phyloP scores from a whole-genome alignment of 73 alveolate genomes.

The Diophrys sp. region DNA sequence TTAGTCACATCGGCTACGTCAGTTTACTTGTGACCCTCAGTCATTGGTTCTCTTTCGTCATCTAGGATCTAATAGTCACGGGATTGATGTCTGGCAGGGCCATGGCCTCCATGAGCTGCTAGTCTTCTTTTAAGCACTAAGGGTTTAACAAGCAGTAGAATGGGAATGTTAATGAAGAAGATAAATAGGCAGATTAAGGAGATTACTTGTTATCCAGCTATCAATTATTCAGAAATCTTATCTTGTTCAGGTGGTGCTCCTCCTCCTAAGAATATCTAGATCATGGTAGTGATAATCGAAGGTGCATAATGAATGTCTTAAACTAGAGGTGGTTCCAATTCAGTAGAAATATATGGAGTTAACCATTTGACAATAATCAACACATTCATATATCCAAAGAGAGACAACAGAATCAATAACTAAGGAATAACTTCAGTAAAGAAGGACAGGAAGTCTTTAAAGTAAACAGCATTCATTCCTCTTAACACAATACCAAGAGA shows the following conservation, averaged over 20 bases:
- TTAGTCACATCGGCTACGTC: constrained; percentile 35
- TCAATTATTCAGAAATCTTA: constrained; percentile 84
- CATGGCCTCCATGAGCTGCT: constrained; percentile 10
- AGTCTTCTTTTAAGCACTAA: constrained; percentile 54
- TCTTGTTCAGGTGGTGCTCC: constrained; percentile 60
- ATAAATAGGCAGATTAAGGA: background rate
- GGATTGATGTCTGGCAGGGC: constrained; percentile 5
- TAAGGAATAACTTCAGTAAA: constrained; percentile 73
- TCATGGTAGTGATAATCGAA: constrained; percentile 42
- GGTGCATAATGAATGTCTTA: constrained; percentile 28
- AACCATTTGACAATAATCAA: constrained; percentile 76
- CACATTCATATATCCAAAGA: constrained; percentile 84
- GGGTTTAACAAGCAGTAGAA: constrained; percentile 89
- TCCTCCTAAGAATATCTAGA: constrained; percentile 37
- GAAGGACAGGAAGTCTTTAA: constrained; percentile 53
- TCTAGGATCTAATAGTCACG: constrained; percentile 32
- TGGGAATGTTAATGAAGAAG: constrained; percentile 54
- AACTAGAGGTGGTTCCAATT: background rate
- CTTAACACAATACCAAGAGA: constrained; percentile 69
- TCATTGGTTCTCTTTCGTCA: constrained; percentile 33
- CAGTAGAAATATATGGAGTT: constrained; percentile 28
- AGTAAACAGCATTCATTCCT: constrained; percentile 64
- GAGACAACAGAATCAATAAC: constrained; percentile 54
- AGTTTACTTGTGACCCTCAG: constrained; percentile 35
- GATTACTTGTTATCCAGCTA: constrained; percentile 69